Evolutionary conservation across 805 yeast species (phyloP).

Genomic region (Teunomyces funiuensis): DNA sequence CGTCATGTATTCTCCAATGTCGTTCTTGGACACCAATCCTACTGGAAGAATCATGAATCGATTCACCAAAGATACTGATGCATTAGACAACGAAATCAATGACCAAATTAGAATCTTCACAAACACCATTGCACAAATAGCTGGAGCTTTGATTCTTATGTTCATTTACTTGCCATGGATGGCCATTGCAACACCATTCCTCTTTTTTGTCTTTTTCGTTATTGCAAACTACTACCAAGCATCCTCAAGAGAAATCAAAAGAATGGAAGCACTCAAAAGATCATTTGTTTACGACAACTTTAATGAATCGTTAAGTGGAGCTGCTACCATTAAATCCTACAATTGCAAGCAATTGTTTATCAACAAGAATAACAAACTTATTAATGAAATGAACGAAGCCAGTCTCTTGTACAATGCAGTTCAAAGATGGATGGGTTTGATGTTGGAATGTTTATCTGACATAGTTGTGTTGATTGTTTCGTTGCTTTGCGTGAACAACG

Average conservation of each 20-base stretch:
- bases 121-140: slow-evolving; percentile 50
- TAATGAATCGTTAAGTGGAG: slow-evolving; percentile 67
- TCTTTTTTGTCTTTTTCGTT: slow-evolving; percentile 43
- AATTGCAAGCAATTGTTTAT: slow-evolving; percentile 47
- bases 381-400: slow-evolving; percentile 67
- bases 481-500: slow-evolving; percentile 57
- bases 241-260: slow-evolving; percentile 71
- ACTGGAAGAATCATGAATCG: slow-evolving; percentile 82
- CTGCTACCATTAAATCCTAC: slow-evolving; percentile 63
- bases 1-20: slow-evolving; percentile 76
- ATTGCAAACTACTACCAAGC: slow-evolving; percentile 62
- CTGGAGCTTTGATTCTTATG: slow-evolving; percentile 63
- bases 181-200: slow-evolving; percentile 61
- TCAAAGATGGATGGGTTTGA: slow-evolving; percentile 71
- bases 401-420: slow-evolving; percentile 59
- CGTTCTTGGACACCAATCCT: slow-evolving; percentile 81
- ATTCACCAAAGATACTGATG: slow-evolving; percentile 85
- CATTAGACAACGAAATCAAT: slow-evolving; percentile 73
- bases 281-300: slow-evolving; percentile 69
- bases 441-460: slow-evolving; percentile 56
- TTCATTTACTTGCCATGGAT: slow-evolving; percentile 73
- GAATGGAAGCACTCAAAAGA: slow-evolving; percentile 69
- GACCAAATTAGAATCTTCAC: slow-evolving; percentile 71
- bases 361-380: slow-evolving; percentile 40
- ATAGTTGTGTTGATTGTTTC: slow-evolving; percentile 51